Base-by-base conservation (phyloP, 768 basidiomycete species). In the Leccinum pellstonianum region DNA sequence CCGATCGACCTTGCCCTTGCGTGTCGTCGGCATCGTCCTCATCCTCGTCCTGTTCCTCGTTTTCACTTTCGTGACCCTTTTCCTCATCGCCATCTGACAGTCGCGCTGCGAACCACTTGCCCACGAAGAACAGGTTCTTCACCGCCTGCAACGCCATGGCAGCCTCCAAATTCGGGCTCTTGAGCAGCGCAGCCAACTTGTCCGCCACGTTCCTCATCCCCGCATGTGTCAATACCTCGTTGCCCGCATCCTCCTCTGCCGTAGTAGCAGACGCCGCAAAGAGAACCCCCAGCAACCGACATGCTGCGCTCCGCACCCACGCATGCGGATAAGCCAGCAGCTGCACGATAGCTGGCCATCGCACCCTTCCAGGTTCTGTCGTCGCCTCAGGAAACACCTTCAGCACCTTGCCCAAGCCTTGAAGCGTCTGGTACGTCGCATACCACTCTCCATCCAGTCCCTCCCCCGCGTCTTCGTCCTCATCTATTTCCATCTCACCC, bases 91-190 rank as follows among this genome's bases (percentile, higher is more conserved):
- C 38, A 57, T 65, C 79, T 74, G 35, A 81, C 68, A 25, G 10
- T 25, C 41, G 79, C 73, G 59, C 78, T 80, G 29, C 60, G 72
- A 92, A 96, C 71, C 88, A 88, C 74, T 92, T 95, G 23, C 91
- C 93, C n/a, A 96, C 77, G 69, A 90, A 95, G 67, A 95, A 93
- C 25, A 98, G 73, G 66, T 98, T 93, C 78, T 97, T 98, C 66
- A 96, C 93, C 10, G 93, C 76, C 75, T 98, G 93, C 64, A 93
- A 69, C 59, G 86, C 80, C n/a, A 92, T 79, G 0, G 80, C 68
- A 23, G 86, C 86, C 63, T 91, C 90, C 49, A 93, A 74, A 61
- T 91, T 83, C 15, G 86, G 81, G 67, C 94, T 93, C 75, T 88
- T 90, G 60, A 99, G 81, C 69, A 98, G 86, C 19, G 85, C 71